Conservation (phyloP, 2,329 filamentous ascomycete species). For the Penicillium oxalicum region DNA sequence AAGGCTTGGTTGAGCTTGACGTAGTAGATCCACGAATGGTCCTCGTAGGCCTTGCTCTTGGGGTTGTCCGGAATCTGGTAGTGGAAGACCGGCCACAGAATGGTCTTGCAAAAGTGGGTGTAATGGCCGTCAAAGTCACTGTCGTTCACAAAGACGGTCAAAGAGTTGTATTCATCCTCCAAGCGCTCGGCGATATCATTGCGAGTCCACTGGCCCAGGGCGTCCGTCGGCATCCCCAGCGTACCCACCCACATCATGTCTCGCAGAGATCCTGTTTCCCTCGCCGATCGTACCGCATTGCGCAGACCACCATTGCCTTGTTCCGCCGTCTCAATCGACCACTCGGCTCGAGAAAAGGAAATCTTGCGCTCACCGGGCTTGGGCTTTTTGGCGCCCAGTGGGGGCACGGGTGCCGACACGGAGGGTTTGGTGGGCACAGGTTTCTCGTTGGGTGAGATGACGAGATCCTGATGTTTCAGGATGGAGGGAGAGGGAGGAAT, state of each 20-base stretch:
- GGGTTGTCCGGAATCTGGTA: constrained; percentile 97
- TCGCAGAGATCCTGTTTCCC: constrained; percentile 60
- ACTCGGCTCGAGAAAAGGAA: constrained; percentile 69
- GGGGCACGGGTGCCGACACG: constrained; percentile 5
- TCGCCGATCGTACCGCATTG: constrained; percentile 77
- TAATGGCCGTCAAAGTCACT: constrained; percentile 94
- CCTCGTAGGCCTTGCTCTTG: constrained; percentile 96
- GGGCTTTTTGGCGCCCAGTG: constrained; percentile 11
- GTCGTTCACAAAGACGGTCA: constrained; percentile 81
- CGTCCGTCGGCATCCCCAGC: constrained; percentile 88
- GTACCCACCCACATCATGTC: constrained; percentile 90
- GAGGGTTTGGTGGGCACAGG: constrained; percentile 17
- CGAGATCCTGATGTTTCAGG: constrained; percentile 57
- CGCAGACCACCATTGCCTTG: constrained; percentile 89
- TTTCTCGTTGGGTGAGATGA: constrained; percentile 17
- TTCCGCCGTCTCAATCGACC: constrained; percentile 76
- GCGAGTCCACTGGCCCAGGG: constrained; percentile 67
- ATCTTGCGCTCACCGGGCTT: constrained; percentile 53
- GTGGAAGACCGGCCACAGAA: constrained; percentile 95
- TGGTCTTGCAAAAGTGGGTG: constrained; percentile 93
- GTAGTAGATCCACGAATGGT: constrained; percentile 95
- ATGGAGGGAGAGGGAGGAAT: constrained; percentile 71
- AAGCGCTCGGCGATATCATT: constrained; percentile 77
- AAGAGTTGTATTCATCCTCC: constrained; percentile 72
- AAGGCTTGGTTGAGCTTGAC: constrained; percentile 89